A percentile compares a stretch with the other conserved stretches of the same genome.
phyloP scores from a whole-genome alignment of 208 protist species.

The Crithidia mellificae region DNA sequence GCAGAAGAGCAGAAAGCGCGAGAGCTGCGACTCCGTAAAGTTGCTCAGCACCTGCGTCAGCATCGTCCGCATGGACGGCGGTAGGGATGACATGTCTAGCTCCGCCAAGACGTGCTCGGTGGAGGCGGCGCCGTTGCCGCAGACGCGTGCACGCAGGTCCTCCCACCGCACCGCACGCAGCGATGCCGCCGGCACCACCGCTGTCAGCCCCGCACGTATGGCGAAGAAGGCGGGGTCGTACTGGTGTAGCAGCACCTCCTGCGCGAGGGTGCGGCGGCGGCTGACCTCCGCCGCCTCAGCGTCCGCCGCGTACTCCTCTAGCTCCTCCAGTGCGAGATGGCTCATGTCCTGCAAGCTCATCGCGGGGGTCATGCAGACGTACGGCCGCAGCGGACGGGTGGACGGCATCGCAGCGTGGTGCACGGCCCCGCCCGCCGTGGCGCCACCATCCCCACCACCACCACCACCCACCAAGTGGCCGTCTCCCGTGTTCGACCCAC shows the following conservation, averaged over 20 bases:
- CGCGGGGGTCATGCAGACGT: conserved; percentile 47
- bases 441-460: neutral
- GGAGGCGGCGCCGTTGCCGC: conserved; percentile 48
- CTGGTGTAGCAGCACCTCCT: conserved; percentile 77
- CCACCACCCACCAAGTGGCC: neutral
- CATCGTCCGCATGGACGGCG: conserved; percentile 46
- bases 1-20: conserved; percentile 85
- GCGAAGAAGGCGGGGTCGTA: conserved; percentile 73
- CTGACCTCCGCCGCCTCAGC: conserved; percentile 31
- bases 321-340: conserved; percentile 30
- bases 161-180: conserved; percentile 77
- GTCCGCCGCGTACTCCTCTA: conserved; percentile 27
- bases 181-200: conserved; percentile 52
- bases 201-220: conserved; percentile 70
- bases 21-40: conserved; percentile 56
- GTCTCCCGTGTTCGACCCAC: too few species aligned
- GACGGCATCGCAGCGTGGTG: conserved; percentile 13
- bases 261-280: conserved; percentile 49
- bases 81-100: conserved; percentile 62
- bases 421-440: too few species aligned
- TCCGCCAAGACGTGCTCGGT: conserved; percentile 74
- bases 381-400: conserved; percentile 31
- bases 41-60: conserved; percentile 58
- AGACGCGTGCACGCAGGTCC: conserved; percentile 83
- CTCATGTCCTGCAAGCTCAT: conserved; percentile 41